Base-by-base conservation (phyloP, 192 early-diverging fungal species). In the Linnemannia hyalina region DNA sequence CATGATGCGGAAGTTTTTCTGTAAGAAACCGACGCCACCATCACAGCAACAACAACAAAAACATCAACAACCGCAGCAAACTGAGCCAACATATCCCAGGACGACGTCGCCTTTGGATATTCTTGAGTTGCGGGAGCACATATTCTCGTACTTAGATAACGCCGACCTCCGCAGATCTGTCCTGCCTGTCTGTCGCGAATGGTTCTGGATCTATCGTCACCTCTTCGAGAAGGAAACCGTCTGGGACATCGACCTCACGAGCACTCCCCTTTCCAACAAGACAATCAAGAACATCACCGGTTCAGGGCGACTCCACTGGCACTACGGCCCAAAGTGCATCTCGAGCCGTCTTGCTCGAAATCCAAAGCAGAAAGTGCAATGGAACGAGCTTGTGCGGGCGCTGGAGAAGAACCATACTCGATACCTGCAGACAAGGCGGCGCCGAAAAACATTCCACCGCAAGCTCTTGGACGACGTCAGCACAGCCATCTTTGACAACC, bases 171-270 rank as follows among this genome's bases (percentile, higher is more conserved):
- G 60, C 11, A 65, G 60, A 0, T 65, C 60, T 29, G 13, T 65
- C 60, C n/a, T 65, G 29, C 60, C 60, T 10, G 60, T 65, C 26
- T 65, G 60, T 29, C 60, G 60, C 29, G 60, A 65, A 65, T 65
- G 60, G 60, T 65, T 65, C 60, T 32, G 60, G 60, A 29, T 65
- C 10, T 65, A 65, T 32, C 60, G 60, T 15, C 60, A 65, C 13
- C 60, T 65, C 11, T 15, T 65, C 60, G 60, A 65, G 60, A 32
- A 65, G 10, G 60, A 65, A 29, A 65, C 60, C 11, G 60, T 65
- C 11, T 65, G 60, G 60, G 60, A 65, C 11, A 15, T 65, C 26
- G 60, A 65, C 23, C 10, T 65, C 13, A 29, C 9, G 10, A 13
- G 11, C 3, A 2, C 49, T 52, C 5, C 60, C 29, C 26, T 65